Evolutionary conservation across 768 basidiomycete genomes (phyloP).

Genomic region (Rhizopogon vinicolor): DNA sequence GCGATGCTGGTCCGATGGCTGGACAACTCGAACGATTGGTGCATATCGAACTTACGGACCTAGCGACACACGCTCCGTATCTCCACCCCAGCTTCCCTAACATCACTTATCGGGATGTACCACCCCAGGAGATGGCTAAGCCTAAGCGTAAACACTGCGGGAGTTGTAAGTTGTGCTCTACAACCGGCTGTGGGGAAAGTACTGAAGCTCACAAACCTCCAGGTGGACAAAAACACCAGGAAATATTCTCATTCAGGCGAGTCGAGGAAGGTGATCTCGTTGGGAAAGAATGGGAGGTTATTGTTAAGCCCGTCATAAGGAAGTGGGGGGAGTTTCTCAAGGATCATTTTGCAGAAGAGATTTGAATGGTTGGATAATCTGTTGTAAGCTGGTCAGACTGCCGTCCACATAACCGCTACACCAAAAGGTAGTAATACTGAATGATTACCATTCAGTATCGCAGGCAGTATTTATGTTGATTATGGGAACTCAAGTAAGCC

Average conservation of each 20-base stretch:
- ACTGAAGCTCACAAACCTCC: background rate
- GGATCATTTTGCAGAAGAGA: slow-evolving; percentile 22
- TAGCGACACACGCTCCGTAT: slow-evolving; percentile 55
- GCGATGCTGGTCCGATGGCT: slow-evolving; percentile 57
- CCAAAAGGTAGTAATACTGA: too few species aligned
- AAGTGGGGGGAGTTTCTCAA: slow-evolving; percentile 69
- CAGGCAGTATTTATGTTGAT: too few species aligned
- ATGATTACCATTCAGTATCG: too few species aligned
- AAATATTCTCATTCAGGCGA: slow-evolving; percentile 73
- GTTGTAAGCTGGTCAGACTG: too few species aligned
- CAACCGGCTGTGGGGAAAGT: background rate
- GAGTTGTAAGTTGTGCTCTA: slow-evolving; percentile 44
- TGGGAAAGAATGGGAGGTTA: slow-evolving; percentile 67
- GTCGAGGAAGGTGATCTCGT: slow-evolving; percentile 45
- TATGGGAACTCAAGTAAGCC: too few species aligned
- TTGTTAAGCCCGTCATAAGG: slow-evolving; percentile 73
- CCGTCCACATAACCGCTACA: too few species aligned
- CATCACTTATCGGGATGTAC: slow-evolving; percentile 25
- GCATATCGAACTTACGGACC: slow-evolving; percentile 74
- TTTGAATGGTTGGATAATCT: slow-evolving; percentile 5
- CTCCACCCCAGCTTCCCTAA: slow-evolving; percentile 46
- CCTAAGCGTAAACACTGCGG: slow-evolving; percentile 25
- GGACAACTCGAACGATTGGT: slow-evolving; percentile 75
- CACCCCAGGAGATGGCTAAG: slow-evolving; percentile 8
- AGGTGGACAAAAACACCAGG: slow-evolving; percentile 56